Base-by-base conservation (phyloP, 2,329 filamentous ascomycete species). In the Tolypocladium paradoxum region DNA sequence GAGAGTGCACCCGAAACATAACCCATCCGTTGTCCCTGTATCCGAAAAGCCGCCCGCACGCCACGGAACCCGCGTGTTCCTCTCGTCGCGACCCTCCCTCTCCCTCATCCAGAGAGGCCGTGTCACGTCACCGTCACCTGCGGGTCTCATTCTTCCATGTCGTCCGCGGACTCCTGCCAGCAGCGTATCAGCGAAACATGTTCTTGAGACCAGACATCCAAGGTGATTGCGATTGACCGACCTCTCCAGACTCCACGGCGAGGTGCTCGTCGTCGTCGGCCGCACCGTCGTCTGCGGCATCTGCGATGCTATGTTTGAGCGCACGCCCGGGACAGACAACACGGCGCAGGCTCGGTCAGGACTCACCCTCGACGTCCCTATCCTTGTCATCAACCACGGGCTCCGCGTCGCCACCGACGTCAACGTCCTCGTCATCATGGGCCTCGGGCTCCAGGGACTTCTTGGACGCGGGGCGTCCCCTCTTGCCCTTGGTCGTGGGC, bases 101-200 rank as follows among this genome's bases (percentile, higher is more conserved):
- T 18, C 34, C 22, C 48, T n/a, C 34, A 7, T 16, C 27, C 7
- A 11, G 43, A 45, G 40, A 53, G 7, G 20, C 20, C 45, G 29
- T 11, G 29, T 29, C 46, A 6, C 24, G 16, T 22, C 29, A 29
- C 20, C 46, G n/a, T 24, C 46, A 18, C 36, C 31, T 24, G 29
- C 3, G 4, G 36, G 14, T n/a, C 45, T 52, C 47, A 46, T 27
- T 62, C 56, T 24, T 59, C 54, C 45, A 20, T 50, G 40, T 59
- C 62, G 9, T 29, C 40, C 14, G 16, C 16, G 35, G 58, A 55
- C 54, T 57, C 57, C 60, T 62, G 43, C 36, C 40, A 43, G 24
- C 22, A 18, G 40, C 16, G 9, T 14, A 63, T 67, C 57, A 67
- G 64, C 57, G 36, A 65, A 65, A 62, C 38, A 60, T 57, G 45